Evolutionary conservation across 257 asterid species (phyloP).

Genomic region (Scutellaria baicalensis): DNA sequence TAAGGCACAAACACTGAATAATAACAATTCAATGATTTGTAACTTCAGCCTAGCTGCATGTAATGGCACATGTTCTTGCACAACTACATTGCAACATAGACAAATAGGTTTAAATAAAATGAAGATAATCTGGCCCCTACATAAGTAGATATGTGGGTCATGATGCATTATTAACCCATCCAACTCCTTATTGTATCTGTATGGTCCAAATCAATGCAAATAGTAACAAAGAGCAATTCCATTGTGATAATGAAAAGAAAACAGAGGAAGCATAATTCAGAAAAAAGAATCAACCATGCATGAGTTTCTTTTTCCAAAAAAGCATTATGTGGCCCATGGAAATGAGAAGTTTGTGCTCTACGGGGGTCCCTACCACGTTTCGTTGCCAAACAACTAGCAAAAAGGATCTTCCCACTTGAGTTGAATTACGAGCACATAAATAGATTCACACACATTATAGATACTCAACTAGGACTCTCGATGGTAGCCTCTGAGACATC

Average conservation of each 20-base stretch:
- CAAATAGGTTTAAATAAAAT: background rate
- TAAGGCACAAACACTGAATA: background rate
- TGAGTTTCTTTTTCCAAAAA: conserved; percentile 10
- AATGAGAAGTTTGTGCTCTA: conserved; percentile 9
- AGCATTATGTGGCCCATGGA: conserved; percentile 3
- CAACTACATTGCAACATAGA: background rate
- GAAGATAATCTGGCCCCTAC: conserved; percentile 12
- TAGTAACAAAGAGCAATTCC: background rate
- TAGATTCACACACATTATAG: background rate
- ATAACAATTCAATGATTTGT: background rate
- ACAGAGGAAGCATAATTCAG: background rate
- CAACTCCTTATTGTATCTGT: background rate
- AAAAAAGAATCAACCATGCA: conserved; percentile 10
- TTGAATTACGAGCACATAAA: conserved; percentile 7
- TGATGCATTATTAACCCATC: conserved; percentile 1
- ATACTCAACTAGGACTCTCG: background rate
- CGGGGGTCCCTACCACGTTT: conserved; percentile 20
- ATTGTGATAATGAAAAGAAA: background rate
- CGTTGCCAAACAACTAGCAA: conserved; percentile 8
- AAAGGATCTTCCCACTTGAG: background rate
- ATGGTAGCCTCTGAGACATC: background rate
- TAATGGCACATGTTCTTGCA: background rate
- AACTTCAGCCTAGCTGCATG: background rate
- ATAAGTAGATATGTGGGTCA: background rate
- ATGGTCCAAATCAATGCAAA: conserved; percentile 1